Conservation (phyloP, 441 rosid genomes). For the Lepidium campestre region DNA sequence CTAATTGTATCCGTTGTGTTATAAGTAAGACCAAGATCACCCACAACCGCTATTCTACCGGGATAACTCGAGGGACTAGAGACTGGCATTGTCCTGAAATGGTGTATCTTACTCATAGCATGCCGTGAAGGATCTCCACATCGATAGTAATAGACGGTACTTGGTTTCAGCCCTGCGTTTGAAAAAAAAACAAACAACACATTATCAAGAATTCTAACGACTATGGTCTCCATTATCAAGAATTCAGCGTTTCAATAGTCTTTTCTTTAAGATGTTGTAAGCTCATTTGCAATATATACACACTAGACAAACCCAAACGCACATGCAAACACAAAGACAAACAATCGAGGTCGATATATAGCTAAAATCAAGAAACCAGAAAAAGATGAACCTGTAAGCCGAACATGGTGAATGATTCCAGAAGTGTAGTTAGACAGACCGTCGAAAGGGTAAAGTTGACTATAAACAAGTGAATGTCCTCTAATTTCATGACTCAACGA, state of each 20-base stretch:
- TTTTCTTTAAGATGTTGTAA: background rate
- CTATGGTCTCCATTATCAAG: background rate
- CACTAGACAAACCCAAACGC: background rate
- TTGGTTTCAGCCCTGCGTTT: constrained; percentile 45
- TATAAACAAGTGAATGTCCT: constrained; percentile 68
- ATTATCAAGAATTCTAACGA: background rate
- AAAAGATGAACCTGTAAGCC: constrained; percentile 44
- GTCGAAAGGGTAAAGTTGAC: constrained; percentile 78
- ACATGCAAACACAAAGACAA: background rate
- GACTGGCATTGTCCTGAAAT: constrained; percentile 48
- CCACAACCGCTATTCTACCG: constrained; percentile 42
- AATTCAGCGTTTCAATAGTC: background rate
- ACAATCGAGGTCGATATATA: background rate
- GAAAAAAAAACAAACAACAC: background rate
- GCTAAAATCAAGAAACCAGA: background rate
- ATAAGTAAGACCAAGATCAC: constrained; percentile 65
- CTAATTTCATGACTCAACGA: constrained; percentile 42
- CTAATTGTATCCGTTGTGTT: constrained; percentile 51
- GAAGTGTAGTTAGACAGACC: constrained; percentile 84
- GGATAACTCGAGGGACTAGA: constrained; percentile 41
- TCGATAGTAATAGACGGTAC: constrained; percentile 45
- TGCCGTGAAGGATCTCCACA: constrained; percentile 61
- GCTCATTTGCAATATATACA: background rate
- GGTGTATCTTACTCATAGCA: constrained; percentile 37
- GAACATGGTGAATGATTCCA: constrained; percentile 80